These are phyloP conservation scores for Crithidia fasciculata DNA, from an alignment of 208 protist species.

Conservation along the genomic window DNA sequence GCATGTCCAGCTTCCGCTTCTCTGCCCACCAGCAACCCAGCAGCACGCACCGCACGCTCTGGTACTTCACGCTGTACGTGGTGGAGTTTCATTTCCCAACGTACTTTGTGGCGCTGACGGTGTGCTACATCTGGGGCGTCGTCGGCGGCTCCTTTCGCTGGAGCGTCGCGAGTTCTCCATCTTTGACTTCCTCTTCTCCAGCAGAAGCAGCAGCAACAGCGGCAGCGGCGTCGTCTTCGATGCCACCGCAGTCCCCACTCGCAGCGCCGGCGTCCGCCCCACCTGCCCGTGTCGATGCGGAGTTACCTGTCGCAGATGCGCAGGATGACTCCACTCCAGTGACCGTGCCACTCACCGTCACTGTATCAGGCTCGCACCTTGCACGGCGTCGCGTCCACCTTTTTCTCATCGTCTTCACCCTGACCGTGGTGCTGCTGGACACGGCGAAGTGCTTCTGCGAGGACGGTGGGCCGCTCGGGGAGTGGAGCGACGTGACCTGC, in stretches of 20 bases:
- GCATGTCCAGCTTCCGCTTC: neutral
- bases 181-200: neutral
- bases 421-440: constrained; percentile 40
- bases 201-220: neutral
- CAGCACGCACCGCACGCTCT: neutral
- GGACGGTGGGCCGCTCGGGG: constrained; percentile 40
- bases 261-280: neutral
- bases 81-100: constrained; percentile 79
- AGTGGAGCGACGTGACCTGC: constrained; percentile 36
- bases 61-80: constrained; percentile 34
- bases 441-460: constrained; percentile 36
- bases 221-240: neutral
- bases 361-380: constrained; percentile 20
- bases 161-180: neutral
- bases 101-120: constrained; percentile 66
- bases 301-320: neutral
- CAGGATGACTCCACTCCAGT: neutral
- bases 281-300: too few species aligned
- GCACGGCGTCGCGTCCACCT: constrained; percentile 50
- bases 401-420: constrained; percentile 34
- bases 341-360: constrained; percentile 1
- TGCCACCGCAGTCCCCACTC: neutral
- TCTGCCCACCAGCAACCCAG: neutral
- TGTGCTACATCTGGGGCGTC: constrained; percentile 72
- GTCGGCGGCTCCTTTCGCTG: constrained; percentile 53